Evolutionary conservation across 192 early-diverging fungal genomes (phyloP).

Genomic region (Backusella macrospora): DNA sequence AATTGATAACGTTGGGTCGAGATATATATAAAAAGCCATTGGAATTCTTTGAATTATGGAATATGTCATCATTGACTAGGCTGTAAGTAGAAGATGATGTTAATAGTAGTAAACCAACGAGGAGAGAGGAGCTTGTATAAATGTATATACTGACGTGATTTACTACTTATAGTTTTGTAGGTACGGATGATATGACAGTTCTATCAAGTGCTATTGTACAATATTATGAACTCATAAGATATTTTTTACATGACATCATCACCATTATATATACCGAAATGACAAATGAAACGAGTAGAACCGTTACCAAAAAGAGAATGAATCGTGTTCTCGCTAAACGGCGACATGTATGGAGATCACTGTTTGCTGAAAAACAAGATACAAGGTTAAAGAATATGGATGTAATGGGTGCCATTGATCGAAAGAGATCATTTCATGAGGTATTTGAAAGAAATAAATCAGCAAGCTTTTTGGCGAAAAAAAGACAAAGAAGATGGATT

Average conservation of each 20-base stretch:
- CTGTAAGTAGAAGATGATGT: constrained; percentile 6
- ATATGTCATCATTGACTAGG: background rate
- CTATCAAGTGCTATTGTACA: background rate
- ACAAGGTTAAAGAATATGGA: background rate
- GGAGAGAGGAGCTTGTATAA: background rate
- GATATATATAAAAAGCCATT: background rate
- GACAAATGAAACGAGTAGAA: background rate
- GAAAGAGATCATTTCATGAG: background rate
- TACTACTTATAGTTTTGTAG: background rate
- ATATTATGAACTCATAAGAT: background rate
- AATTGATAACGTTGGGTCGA: background rate
- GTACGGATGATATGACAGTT: background rate
- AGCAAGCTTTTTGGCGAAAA: background rate
- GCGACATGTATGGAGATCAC: background rate
- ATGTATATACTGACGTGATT: background rate
- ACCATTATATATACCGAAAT: constrained; percentile 9
- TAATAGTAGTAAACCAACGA: no score
- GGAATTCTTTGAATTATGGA: constrained; percentile 14
- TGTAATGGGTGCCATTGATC: background rate
- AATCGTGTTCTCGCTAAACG: background rate
- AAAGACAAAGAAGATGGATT: background rate
- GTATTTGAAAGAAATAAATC: background rate
- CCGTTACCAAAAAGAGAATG: background rate
- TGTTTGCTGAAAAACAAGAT: background rate
- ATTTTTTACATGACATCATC: background rate